Base-by-base conservation (phyloP, 257 asterid species). In the Fraxinus cuspidata region DNA sequence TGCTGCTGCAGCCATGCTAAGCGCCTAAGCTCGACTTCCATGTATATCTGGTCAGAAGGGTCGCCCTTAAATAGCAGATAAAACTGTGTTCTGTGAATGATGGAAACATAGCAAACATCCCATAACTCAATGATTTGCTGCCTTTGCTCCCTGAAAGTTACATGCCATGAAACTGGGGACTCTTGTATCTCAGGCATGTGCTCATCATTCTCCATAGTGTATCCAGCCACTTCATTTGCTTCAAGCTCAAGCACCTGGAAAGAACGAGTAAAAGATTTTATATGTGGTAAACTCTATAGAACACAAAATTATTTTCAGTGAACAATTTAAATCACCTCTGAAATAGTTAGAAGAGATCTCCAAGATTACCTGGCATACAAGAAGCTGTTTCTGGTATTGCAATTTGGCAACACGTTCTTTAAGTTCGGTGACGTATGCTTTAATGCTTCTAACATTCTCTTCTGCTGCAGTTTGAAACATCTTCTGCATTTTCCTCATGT, bases 401-500 rank as follows among this genome's bases (percentile, higher is more conserved):
- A 94, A 92, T 87, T 94, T 94, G 83, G 98, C 98, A 64, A 94
- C 98, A 2, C 98, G 97, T 87, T 92, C 98, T 83, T 94, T 94
- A 69, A 94, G 97, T 79, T 94, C 98, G 5, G 97, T 94, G 1
- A 93, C 98, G 70, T 94, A 94, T 11, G 98, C 81, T 86, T 89
- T 92, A 80, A 94, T 94, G 87, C 95, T 94, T 88, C 98, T 92
- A 35, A 94, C 98, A 80, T 94, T 94, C 87, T 94, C 98, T 87
- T 94, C 98, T 74, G 98, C 98, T 72, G 98, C 98, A 83, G 88
- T 90, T 80, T 94, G 98, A 74, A 94, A 94, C 98, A 94, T 94
- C 81, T 88, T 91, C 83, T 94, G 96, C 98, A 94, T 94, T 83
- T 92, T 94, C 84, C 87, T 91, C 97, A 94, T 92, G 83, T 94